Base-by-base conservation (phyloP, 108 stramenopile species). In the Fragilariopsis cylindrus region DNA sequence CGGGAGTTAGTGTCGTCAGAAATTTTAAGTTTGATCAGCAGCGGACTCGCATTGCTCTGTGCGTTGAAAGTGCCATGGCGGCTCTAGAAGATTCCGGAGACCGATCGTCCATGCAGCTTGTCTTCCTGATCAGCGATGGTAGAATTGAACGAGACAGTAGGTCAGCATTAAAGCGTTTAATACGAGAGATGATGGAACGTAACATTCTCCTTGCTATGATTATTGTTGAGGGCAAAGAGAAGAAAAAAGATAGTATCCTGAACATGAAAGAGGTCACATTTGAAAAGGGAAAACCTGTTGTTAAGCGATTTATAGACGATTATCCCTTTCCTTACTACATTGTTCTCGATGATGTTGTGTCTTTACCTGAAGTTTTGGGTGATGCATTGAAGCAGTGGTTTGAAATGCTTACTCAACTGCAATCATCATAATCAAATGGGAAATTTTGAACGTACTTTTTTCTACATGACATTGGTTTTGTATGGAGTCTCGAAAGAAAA, bases 261-360 rank as follows among this genome's bases (percentile, higher is more conserved):
- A 86, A 96, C 70, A 98, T 97, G 88, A 94, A 96, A 70, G 90
- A 95, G 71, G 97, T 98, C 1, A 81, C 83, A 18, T 98, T 97
- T 78, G 90, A 85, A n/a, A 87, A 92, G 39, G 96, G 96, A 9
- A 96, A 95, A 60, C 90, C 97, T 8, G 82, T 94, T 49, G 85
- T 96, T 53, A 96, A 83, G 70, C 76, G 82, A 30, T 99, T 99
- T 87, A 93, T 99, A 30, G 99, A 99, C 56, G 97, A 96, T 72
- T 99, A 96, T 74, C 99, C 99, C 4, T 98, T 99, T 71, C 98
- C 98, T 3, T 97, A 96, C 78, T 99, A 99, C 78, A 84, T 99
- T 55, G 70, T 98, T 13, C 81, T 99, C 40, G 88, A 89, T 8
- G 94, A 99, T 60, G 85, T 99, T 62, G 75, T 82, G 44, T 74